Base-by-base conservation (phyloP, 2,329 filamentous ascomycete genomes). In the Phaeosphaeria sp. region DNA sequence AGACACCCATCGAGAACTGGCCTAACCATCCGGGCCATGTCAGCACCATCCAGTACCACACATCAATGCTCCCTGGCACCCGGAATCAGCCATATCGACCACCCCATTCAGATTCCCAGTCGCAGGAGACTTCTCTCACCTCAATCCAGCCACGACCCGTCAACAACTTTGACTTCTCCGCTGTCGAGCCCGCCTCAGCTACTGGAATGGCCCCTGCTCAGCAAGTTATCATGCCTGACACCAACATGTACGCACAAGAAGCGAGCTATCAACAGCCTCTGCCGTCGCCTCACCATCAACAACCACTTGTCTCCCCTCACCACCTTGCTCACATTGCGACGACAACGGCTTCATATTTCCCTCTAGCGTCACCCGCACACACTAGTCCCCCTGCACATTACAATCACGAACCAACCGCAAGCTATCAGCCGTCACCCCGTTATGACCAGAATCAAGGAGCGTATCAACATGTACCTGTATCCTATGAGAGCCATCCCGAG, bases 1-100 rank as follows among this genome's bases (percentile, higher is more conserved):
- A 92, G 73, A 85, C 91, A 50, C 89, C 89, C 56, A 86, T 87
- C 52, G 82, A 85, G 79, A 85, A 66, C 80, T 81, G 66, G 77
- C 73, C 68, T 44, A 74, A 76, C 36, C 73, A 75, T 50, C 70
- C 72, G 33, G 71, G 73, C n/a, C 68, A 72, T 22, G 71, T 76
- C 58, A 76, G 69, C 55, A 74, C 71, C 13, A 68, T 77, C 22
- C 74, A 74, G 50, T 77, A 75, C 56, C 74, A 77, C 63, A 76
- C 67, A 47, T 76, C 74, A 41, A 74, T 73, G 71, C 68, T 77
- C n/a, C 74, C 74, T 42, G 74, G 74, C 10, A 60, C 69, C 46
- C 69, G 73, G 48, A 62, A 66, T 52, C 63, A 63, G 27, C 54
- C 65, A n/a, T 66, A 60, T 46, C 58, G 52, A 21, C 46, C 60